Evolutionary conservation across 2,329 filamentous ascomycete species (phyloP), one percentile per base, ranked within the genome.

Genomic region (Talaromyces albobiverticillius): DNA sequence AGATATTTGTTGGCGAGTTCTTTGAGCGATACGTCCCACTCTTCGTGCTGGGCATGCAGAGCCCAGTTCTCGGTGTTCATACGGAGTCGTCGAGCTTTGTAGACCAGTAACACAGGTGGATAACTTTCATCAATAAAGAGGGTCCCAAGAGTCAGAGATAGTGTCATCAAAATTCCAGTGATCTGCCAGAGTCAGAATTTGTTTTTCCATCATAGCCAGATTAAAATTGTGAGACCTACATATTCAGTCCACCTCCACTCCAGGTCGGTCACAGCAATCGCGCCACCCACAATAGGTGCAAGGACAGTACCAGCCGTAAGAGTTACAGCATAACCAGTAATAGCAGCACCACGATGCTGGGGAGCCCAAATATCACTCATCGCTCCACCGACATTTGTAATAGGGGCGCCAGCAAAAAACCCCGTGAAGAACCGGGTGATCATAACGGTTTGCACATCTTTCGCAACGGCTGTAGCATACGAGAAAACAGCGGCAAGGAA

Each of bases 361-460:
- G 85, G 77, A 0, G 77, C 69, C 71, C 78, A 89, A 25, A 89
- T 73, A 68, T 89, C 87, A 22, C 81, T 82, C 4, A 89, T 62
- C 0, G 88, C 85, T 26, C 86, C 86, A 2, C 85, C 85, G 0
- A 84, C 87, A 60, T 87, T 88, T 0, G 84, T 88, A 0, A 90
- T 79, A 0, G 86, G 85, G 0, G 85, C 84, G 0, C 79, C 81
- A 10, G 80, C 80, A 59, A 86, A 86, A 54, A 86, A 78, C 0
- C 80, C 84, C 2, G 79, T 76, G 55, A 85, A 85, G 69, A 88
- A 88, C 1, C 85, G 77, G 5, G 43, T 46, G 14, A 53, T 32
- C 16, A 45, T 38, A 10, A 53, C n/a, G 11, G 50, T 40, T 7
- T 25, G 22, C 14, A 42, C 40, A 40, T 46, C 25, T 23, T 29